Evolutionary conservation across 1,284 basidiomycete genomes (phyloP).

Genomic region (Gomphus bonarii): DNA sequence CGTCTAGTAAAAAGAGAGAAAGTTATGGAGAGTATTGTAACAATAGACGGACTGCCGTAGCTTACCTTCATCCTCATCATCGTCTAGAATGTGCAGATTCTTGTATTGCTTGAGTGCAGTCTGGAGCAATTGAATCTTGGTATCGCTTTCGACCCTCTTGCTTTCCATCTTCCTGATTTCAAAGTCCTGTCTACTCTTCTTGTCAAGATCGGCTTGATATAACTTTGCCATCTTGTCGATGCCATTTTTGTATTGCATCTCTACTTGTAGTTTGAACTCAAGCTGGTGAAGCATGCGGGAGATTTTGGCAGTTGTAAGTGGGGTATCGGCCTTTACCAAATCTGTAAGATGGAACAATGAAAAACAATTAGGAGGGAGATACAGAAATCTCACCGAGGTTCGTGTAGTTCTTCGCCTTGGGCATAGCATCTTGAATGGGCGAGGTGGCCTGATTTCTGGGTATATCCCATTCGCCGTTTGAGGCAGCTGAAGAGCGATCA

Average conservation of each 20-base stretch:
- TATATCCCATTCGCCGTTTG: slow-evolving; percentile 29
- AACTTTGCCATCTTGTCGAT: slow-evolving; percentile 98
- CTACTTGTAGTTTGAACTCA: slow-evolving; percentile 98
- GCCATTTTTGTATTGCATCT: slow-evolving; percentile 96
- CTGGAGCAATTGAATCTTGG: slow-evolving; percentile 90
- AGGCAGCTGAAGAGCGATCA: slow-evolving; percentile 18
- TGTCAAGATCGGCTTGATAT: slow-evolving; percentile 93
- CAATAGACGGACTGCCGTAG: slow-evolving; percentile 3
- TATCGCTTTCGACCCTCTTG: slow-evolving; percentile 90
- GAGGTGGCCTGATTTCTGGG: slow-evolving; percentile 21
- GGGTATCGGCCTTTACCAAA: slow-evolving; percentile 95
- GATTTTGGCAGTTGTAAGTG: slow-evolving; percentile 93
- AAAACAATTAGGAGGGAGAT: not conserved
- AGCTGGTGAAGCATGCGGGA: slow-evolving; percentile 97
- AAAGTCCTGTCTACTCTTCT: slow-evolving; percentile 84
- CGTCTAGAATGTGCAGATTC: slow-evolving; percentile 89
- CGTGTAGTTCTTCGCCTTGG: slow-evolving; percentile 54
- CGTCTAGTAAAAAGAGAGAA: slow-evolving; percentile 17
- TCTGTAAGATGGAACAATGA: slow-evolving; percentile 33
- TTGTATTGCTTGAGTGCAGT: slow-evolving; percentile 94
- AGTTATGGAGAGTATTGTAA: not conserved
- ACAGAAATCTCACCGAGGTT: slow-evolving; percentile 35
- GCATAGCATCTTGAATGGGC: slow-evolving; percentile 29
- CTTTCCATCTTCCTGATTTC: slow-evolving; percentile 89
- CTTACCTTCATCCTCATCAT: slow-evolving; percentile 70